Conservation (phyloP, 768 basidiomycete genomes). For the Kwoniella europaea region DNA sequence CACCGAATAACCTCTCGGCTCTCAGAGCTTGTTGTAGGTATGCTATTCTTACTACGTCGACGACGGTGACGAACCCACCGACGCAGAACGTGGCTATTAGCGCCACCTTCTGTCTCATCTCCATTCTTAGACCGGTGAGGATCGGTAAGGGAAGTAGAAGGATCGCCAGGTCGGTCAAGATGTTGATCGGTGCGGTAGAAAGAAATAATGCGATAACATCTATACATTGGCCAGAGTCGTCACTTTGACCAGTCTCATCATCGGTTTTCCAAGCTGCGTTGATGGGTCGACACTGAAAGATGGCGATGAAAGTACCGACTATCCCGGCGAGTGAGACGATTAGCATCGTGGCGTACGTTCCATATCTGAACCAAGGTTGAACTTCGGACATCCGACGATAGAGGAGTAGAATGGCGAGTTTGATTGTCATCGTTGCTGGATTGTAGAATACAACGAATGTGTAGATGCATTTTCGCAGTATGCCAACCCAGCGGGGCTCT, state of each 20-base stretch:
- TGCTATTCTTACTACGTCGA: slow-evolving; percentile 55
- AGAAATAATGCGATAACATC: slow-evolving; percentile 54
- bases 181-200: slow-evolving; percentile 53
- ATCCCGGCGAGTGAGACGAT: slow-evolving; percentile 51
- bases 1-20: slow-evolving; percentile 17
- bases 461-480: slow-evolving; percentile 38
- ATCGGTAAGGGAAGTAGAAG: slow-evolving; percentile 54
- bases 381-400: slow-evolving; percentile 52
- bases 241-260: not conserved
- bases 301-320: slow-evolving; percentile 52
- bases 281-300: slow-evolving; percentile 55
- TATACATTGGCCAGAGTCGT: slow-evolving; percentile 37
- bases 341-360: slow-evolving; percentile 39
- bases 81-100: slow-evolving; percentile 54
- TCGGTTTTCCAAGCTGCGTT: slow-evolving; percentile 38
- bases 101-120: slow-evolving; percentile 50
- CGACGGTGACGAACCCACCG: slow-evolving; percentile 54
- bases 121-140: slow-evolving; percentile 54
- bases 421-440: slow-evolving; percentile 54
- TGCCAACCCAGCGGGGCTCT: slow-evolving; percentile 14
- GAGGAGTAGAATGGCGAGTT: slow-evolving; percentile 43
- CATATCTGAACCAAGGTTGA: slow-evolving; percentile 46
- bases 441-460: slow-evolving; percentile 54
- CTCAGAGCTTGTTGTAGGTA: slow-evolving; percentile 53
- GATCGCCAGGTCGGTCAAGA: slow-evolving; percentile 56